A percentile compares a stretch with the other conserved stretches of the same genome.
phyloP scores from a whole-genome alignment of 1,284 basidiomycete species.

The Ustilago sp. region DNA sequence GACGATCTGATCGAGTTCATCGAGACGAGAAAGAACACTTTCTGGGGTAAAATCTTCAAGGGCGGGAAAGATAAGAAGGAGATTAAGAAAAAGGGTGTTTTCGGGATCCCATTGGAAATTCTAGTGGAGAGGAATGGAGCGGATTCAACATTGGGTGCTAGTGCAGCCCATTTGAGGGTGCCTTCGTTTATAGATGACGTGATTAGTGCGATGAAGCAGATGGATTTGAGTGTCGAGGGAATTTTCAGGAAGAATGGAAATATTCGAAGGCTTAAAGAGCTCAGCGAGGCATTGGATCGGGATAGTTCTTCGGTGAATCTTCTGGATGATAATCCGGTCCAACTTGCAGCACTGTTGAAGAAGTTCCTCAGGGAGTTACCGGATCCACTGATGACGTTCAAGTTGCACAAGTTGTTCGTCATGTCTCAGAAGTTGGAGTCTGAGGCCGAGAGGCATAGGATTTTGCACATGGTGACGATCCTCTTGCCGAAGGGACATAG shows the following conservation, averaged over 20 bases:
- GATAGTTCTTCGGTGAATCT: conserved; percentile 86
- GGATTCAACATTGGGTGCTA: conserved; percentile 90
- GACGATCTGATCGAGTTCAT: conserved; percentile 95
- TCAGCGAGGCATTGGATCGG: conserved; percentile 91
- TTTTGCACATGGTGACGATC: conserved; percentile 86
- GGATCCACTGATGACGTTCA: conserved; percentile 94
- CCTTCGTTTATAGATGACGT: conserved; percentile 98
- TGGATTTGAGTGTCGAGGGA: conserved; percentile 99
- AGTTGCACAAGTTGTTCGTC: conserved; percentile 88
- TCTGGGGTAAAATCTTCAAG: conserved; percentile 98
- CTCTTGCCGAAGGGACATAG: conserved; percentile 92
- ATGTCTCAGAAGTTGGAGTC: conserved; percentile 84
- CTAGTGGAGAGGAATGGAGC: conserved; percentile 95
- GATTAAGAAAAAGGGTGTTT: conserved; percentile 75
- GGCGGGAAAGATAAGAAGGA: conserved; percentile 80
- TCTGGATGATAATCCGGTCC: conserved; percentile 94
- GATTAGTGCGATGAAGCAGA: conserved; percentile 97
- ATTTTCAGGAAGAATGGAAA: conserved; percentile 99
- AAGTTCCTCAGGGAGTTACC: conserved; percentile 96
- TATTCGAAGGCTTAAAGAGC: conserved; percentile 88
- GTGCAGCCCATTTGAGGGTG: conserved; percentile 84
- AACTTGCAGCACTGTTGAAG: conserved; percentile 94
- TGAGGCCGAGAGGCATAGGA: conserved; percentile 82
- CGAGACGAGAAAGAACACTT: conserved; percentile 90
- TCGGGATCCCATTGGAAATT: conserved; percentile 91